Evolutionary conservation across 495 filamentous ascomycete genomes (phyloP).

Genomic region (Penicillium macrosclerotiorum): DNA sequence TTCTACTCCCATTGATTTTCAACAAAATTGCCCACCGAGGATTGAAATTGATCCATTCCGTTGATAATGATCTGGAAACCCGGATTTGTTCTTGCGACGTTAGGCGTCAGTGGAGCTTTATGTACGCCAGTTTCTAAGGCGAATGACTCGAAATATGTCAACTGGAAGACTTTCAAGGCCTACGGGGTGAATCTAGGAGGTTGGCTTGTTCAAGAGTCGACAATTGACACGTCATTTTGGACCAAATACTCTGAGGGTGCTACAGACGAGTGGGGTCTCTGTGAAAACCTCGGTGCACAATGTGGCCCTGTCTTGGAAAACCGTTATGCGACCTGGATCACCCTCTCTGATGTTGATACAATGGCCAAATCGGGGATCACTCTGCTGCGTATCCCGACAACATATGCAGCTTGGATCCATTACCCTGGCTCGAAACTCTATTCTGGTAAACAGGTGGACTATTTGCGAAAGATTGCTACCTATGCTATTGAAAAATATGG

Average conservation of each 20-base stretch:
- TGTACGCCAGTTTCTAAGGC: neutral
- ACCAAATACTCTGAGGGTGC: neutral
- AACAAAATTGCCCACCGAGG: too few species aligned
- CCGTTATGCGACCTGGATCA: slow-evolving; percentile 5
- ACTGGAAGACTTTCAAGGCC: slow-evolving; percentile 8
- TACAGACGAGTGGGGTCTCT: slow-evolving; percentile 3
- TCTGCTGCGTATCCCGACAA: slow-evolving; percentile 8
- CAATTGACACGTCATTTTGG: neutral
- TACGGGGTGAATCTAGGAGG: slow-evolving; percentile 2
- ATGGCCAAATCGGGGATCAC: neutral
- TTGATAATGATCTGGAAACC: neutral
- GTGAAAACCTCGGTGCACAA: slow-evolving; percentile 2
- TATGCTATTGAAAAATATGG: slow-evolving; percentile 26
- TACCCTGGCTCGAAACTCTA: slow-evolving; percentile 30
- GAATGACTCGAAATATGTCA: neutral
- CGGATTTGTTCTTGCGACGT: neutral
- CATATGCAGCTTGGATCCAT: slow-evolving; percentile 21
- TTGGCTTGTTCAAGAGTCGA: slow-evolving; percentile 4
- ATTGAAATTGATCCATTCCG: too few species aligned
- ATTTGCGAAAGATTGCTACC: slow-evolving; percentile 21
- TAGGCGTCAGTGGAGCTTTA: neutral
- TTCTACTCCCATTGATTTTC: too few species aligned
- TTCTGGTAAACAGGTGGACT: slow-evolving; percentile 22
- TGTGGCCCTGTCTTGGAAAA: slow-evolving; percentile 1
- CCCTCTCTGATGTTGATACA: neutral